These are phyloP conservation scores for Lyophyllum shimeji DNA, from an alignment of 768 basidiomycete species.

Conservation along the genomic window DNA sequence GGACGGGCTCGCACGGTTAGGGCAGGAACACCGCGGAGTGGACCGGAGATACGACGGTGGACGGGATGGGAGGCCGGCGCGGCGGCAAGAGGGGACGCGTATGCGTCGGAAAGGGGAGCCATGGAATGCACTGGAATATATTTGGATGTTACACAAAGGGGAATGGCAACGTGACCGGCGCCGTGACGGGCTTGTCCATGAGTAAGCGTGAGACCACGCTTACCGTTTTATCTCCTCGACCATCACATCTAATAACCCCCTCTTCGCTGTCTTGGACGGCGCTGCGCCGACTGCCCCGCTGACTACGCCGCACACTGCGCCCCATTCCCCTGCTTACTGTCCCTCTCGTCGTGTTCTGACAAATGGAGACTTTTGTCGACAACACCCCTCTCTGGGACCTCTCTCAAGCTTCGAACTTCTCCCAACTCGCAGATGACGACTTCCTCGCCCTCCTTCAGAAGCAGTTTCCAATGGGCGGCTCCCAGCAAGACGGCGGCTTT, in stretches of 20 bases:
- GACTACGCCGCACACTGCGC: not conserved
- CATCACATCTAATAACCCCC: slow-evolving; percentile 7
- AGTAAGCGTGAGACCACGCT: slow-evolving; percentile 19
- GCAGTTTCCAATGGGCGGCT: slow-evolving; percentile 50
- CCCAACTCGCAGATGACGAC: slow-evolving; percentile 71
- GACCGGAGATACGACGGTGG: slow-evolving; percentile 6
- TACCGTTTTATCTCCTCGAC: slow-evolving; percentile 16
- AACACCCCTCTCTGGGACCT: slow-evolving; percentile 67
- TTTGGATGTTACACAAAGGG: no score
- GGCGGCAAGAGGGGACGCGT: slow-evolving; percentile 2
- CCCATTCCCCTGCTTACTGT: not conserved
- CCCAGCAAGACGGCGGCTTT: slow-evolving; percentile 19
- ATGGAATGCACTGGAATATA: no score
- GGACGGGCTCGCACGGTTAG: not conserved
- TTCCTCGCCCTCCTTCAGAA: slow-evolving; percentile 77
- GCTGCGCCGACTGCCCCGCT: slow-evolving; percentile 1
- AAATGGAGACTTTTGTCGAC: slow-evolving; percentile 53
- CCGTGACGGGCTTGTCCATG: slow-evolving; percentile 14
- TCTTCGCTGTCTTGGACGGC: not conserved
- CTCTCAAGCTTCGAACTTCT: slow-evolving; percentile 54
- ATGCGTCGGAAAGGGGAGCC: slow-evolving; percentile 15
- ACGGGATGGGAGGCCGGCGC: not conserved
- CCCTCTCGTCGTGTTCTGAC: not conserved
- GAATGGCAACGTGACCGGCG: slow-evolving; percentile 12
- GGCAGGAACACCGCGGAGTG: slow-evolving; percentile 9